These are phyloP conservation scores for Cryphonectria carpinicola DNA, from an alignment of 2,329 filamentous ascomycete genomes.

Conservation along the genomic window DNA sequence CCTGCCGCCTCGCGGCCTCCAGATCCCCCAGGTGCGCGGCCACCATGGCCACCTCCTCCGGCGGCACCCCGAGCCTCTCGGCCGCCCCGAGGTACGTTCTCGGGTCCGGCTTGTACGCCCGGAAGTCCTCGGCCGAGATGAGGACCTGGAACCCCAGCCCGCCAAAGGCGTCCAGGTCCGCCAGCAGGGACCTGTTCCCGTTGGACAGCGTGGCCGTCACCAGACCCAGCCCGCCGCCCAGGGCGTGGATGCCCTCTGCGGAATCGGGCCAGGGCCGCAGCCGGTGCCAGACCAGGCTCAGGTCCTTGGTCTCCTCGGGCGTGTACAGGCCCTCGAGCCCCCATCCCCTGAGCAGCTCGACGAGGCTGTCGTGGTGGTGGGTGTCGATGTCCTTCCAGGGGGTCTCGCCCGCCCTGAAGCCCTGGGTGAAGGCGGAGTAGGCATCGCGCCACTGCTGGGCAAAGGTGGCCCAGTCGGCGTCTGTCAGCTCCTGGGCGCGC, in stretches of 20 bases:
- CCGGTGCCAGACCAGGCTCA: conserved; percentile 73
- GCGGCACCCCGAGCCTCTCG: conserved; percentile 49
- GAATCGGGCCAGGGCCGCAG: conserved; percentile 72
- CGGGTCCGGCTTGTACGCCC: conserved; percentile 74
- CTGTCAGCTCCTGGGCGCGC: conserved; percentile 54
- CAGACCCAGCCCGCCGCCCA: conserved; percentile 39
- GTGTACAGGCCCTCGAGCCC: conserved; percentile 62
- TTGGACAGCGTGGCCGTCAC: conserved; percentile 73
- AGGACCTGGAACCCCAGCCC: conserved; percentile 65
- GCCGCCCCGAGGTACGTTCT: conserved; percentile 72
- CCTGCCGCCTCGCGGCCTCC: conserved; percentile 64
- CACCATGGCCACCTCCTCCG: conserved; percentile 72
- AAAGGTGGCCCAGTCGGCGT: conserved; percentile 65
- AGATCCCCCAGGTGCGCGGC: conserved; percentile 76
- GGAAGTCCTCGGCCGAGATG: conserved; percentile 71
- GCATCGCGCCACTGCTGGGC: conserved; percentile 71
- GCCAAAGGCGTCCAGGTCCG: conserved; percentile 64
- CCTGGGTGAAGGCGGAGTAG: conserved; percentile 64
- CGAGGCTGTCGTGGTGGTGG: conserved; percentile 68
- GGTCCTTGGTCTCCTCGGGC: conserved; percentile 63
- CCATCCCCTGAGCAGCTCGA: conserved; percentile 59
- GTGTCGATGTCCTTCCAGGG: conserved; percentile 73
- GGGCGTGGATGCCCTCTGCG: conserved; percentile 30
- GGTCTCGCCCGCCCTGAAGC: conserved; percentile 51
- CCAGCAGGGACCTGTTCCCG: conserved; percentile 69